A percentile compares a stretch with the other conserved stretches of the same genome.
These are phyloP conservation scores for Psilocybe cyanescens DNA, from an alignment of 768 basidiomycete species.

Conservation along the genomic window DNA sequence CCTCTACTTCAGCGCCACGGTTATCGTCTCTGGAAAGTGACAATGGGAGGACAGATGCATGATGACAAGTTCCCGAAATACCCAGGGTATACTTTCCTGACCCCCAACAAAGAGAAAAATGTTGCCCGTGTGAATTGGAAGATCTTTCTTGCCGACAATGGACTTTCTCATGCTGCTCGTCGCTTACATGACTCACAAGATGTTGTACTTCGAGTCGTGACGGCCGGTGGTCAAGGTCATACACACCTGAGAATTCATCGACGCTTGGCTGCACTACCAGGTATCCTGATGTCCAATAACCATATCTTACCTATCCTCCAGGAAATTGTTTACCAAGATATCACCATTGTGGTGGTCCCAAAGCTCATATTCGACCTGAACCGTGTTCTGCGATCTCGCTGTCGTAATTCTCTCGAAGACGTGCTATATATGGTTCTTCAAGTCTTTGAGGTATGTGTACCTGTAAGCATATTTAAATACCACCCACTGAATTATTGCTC, in stretches of 20 bases:
- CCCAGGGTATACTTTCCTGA: no score
- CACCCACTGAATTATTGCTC: no score
- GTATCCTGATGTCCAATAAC: slow-evolving; percentile 1
- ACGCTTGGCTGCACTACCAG: not conserved
- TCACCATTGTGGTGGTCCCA: not conserved
- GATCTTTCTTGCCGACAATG: not conserved
- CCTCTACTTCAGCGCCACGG: no score
- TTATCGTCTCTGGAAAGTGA: no score
- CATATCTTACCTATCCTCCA: slow-evolving; percentile 5
- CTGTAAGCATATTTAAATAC: no score
- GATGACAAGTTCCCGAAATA: no score
- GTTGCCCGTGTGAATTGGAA: no score
- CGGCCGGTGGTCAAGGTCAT: slow-evolving; percentile 1
- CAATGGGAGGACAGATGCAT: no score
- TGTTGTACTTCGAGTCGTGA: slow-evolving; percentile 2
- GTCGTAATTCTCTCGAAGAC: slow-evolving; percentile 10
- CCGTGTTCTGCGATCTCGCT: no score
- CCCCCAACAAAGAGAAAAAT: no score
- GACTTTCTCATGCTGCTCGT: not conserved
- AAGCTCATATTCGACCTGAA: not conserved
- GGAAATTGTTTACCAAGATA: slow-evolving; percentile 5
- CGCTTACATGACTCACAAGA: not conserved
- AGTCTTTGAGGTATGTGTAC: slow-evolving; percentile 11
- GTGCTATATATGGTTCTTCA: slow-evolving; percentile 11
- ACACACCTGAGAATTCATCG: not conserved